Base-by-base conservation (phyloP, 2,329 filamentous ascomycete genomes). In the Talaromyces sp. region DNA sequence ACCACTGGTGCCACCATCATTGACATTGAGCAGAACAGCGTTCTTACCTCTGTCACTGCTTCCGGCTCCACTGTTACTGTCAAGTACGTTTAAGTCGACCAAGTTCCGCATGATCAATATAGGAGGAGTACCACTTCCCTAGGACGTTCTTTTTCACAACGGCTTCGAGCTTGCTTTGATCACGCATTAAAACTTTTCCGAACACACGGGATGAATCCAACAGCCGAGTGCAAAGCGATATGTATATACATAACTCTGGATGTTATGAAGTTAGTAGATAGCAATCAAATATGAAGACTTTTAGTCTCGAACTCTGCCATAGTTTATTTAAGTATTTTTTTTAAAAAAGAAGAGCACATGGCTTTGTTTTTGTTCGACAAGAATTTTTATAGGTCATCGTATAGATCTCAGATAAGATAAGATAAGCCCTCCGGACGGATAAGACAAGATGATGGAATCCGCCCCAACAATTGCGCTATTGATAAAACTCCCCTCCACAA, bases 21-120 rank as follows among this genome's bases (percentile, higher is more conserved):
- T 59, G 81, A 84, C 62, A 79, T 85, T 63, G 72, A 81, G 73
- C 82, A 84, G 73, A 74, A 10, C 33, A 37, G n/a, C 19, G 64
- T 66, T 31, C 64, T 62, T 16, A 66, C 64, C 41, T 66, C 64
- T 37, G 60, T 57, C 35, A 43, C 52, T 45, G 60, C 49, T 66
- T 66, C 64, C 37, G 64, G 64, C 14, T 54, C 11, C 31, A 66
- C 60, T 24, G 64, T 63, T 31, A 62, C 50, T 14, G 64, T 66
- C 37, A 54, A 41, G 45, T 66, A 66, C 39, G 35, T 47, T 31
- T 65, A 54, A 49, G 8, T 4, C 22, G 7, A 13, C 3, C 49
- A 16, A 33, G 7, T 3, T n/a, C 8, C 14, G 31, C 27, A 11
- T 10, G 31, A 4, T 52, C 49, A 52, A 19, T 7, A 11, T 27